These are phyloP conservation scores for Emericellopsis terricola DNA, from an alignment of 495 filamentous ascomycete species.

Conservation along the genomic window DNA sequence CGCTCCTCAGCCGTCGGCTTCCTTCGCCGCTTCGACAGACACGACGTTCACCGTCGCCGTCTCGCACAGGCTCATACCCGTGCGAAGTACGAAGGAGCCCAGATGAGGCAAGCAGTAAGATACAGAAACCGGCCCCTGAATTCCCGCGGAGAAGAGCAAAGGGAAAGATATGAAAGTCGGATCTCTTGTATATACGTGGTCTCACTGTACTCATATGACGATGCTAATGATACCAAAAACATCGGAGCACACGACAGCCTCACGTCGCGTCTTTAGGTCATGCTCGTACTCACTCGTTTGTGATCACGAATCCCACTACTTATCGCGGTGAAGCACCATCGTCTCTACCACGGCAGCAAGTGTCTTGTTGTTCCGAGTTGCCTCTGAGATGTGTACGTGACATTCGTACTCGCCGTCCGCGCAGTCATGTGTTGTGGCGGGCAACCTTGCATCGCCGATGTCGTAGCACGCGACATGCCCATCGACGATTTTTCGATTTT, in stretches of 20 bases:
- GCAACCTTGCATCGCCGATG: too few relatives aligned
- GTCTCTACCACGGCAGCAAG: too few relatives aligned
- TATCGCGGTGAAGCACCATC: too few relatives aligned
- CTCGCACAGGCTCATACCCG: slow-evolving; percentile 8
- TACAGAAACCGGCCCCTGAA: slow-evolving; percentile 21
- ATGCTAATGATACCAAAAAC: not conserved
- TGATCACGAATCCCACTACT: too few relatives aligned
- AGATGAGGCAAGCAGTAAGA: slow-evolving; percentile 14
- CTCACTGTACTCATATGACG: not conserved
- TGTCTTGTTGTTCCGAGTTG: too few relatives aligned
- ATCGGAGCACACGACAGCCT: not conserved
- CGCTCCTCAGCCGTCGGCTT: slow-evolving; percentile 11
- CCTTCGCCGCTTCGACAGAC: slow-evolving; percentile 15
- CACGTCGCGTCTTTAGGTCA: not conserved
- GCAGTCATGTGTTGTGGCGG: too few relatives aligned
- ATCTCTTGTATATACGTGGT: slow-evolving; percentile 5
- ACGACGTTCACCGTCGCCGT: slow-evolving; percentile 10
- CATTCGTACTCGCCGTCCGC: too few relatives aligned
- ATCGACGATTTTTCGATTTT: too few relatives aligned
- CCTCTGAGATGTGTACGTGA: too few relatives aligned
- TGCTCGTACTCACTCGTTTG: too few relatives aligned
- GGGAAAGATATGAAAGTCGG: slow-evolving; percentile 13
- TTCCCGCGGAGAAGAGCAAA: slow-evolving; percentile 14
- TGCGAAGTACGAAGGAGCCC: slow-evolving; percentile 15
- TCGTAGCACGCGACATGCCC: too few relatives aligned